These are phyloP conservation scores for Galerina sulciceps DNA, from an alignment of 768 basidiomycete species.

Conservation along the genomic window DNA sequence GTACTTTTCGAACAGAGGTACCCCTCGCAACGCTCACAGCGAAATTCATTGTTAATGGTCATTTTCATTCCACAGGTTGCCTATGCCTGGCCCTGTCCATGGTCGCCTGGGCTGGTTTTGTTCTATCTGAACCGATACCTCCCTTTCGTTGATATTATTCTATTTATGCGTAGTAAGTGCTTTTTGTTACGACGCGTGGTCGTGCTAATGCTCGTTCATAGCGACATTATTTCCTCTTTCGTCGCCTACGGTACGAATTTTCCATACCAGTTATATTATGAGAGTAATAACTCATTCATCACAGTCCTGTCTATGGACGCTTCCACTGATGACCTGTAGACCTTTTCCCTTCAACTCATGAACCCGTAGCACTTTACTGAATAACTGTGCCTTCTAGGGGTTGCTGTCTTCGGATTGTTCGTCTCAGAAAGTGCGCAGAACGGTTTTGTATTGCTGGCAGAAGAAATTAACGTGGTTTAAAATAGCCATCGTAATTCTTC, in stretches of 20 bases:
- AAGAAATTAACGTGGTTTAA: neutral
- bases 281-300: neutral
- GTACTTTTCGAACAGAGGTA: slow-evolving; percentile 1
- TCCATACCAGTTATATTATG: neutral
- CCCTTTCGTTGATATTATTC: neutral
- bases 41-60: too few relatives aligned
- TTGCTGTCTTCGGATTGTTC: neutral
- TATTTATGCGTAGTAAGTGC: neutral
- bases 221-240: neutral
- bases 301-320: neutral
- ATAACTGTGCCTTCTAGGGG: neutral
- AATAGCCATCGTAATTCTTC: neutral
- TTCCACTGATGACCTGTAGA: neutral
- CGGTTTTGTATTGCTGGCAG: neutral
- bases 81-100: slow-evolving; percentile 2
- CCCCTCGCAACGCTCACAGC: too few relatives aligned
- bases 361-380: neutral
- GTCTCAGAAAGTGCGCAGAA: neutral
- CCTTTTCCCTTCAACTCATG: too few relatives aligned
- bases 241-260: neutral
- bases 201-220: neutral
- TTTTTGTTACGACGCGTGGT: neutral
- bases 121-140: slow-evolving; percentile 4
- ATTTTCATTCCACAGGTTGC: neutral
- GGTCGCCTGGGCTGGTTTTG: neutral